phyloP scores from a whole-genome alignment of 768 basidiomycete species.

The Suillus fuscotomentosus region DNA sequence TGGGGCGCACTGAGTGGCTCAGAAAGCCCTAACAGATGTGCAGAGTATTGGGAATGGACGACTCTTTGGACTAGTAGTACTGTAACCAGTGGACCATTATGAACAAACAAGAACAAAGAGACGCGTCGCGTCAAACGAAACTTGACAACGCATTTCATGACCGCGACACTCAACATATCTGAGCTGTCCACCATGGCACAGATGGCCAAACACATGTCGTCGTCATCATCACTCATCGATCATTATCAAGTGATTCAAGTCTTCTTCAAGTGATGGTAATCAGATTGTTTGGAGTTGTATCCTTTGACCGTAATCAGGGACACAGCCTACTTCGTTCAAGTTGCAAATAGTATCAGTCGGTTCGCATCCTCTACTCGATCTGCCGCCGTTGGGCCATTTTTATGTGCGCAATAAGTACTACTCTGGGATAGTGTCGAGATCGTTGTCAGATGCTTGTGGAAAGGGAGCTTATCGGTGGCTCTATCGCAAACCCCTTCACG shows the following conservation, averaged over 20 bases:
- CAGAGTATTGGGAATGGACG: background rate
- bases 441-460: background rate
- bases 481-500: background rate
- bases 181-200: background rate
- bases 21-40: background rate
- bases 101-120: conserved; percentile 28
- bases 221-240: background rate
- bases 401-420: background rate
- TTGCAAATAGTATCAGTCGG: background rate
- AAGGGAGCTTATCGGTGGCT: background rate
- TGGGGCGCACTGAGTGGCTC: background rate
- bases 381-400: background rate
- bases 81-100: background rate
- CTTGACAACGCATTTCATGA: background rate
- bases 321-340: background rate
- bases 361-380: background rate
- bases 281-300: background rate
- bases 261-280: background rate
- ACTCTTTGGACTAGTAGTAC: conserved; percentile 4
- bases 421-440: background rate
- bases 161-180: background rate
- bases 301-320: background rate
- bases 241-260: background rate
- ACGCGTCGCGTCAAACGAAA: conserved; percentile 27
- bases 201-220: background rate